A percentile compares a stretch with the other conserved stretches of the same genome.
phyloP scores from a whole-genome alignment of 116 monocot genomes.

The Phalaenopsis hybrid region DNA sequence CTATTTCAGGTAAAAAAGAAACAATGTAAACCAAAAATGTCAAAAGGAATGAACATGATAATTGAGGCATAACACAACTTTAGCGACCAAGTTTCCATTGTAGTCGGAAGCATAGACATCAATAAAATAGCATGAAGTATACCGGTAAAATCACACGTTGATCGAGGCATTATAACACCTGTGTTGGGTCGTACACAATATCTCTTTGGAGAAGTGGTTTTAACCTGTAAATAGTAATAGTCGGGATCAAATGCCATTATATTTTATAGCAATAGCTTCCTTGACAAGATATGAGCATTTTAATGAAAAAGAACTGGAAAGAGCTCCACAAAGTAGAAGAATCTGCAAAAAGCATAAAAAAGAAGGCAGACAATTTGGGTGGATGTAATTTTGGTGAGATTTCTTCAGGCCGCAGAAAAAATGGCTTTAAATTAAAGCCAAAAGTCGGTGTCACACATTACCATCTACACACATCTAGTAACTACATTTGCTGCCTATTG shows the following conservation, averaged over 20 bases:
- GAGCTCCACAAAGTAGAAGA: background rate
- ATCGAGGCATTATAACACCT: constrained; percentile 64
- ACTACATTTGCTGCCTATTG: background rate
- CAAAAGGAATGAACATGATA: background rate
- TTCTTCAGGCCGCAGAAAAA: no score
- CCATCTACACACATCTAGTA: background rate
- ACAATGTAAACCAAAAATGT: constrained; percentile 5
- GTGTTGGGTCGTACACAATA: constrained; percentile 87
- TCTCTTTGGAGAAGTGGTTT: constrained; percentile 90
- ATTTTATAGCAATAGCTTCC: background rate
- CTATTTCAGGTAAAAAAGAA: constrained; percentile 24
- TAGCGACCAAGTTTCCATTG: background rate
- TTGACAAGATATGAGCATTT: background rate
- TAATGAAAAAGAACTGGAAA: background rate
- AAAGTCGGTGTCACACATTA: background rate
- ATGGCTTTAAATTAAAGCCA: background rate
- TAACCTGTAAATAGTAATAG: constrained; percentile 43
- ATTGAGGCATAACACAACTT: background rate
- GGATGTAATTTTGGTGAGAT: background rate
- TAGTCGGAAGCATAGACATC: background rate
- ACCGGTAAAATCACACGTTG: constrained; percentile 78
- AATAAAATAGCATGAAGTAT: background rate
- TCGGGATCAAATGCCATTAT: background rate
- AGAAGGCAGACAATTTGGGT: background rate
- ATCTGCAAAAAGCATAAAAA: background rate